These are phyloP conservation scores for Pilatotrama ljubarskyi DNA, from an alignment of 768 basidiomycete species.

Conservation along the genomic window DNA sequence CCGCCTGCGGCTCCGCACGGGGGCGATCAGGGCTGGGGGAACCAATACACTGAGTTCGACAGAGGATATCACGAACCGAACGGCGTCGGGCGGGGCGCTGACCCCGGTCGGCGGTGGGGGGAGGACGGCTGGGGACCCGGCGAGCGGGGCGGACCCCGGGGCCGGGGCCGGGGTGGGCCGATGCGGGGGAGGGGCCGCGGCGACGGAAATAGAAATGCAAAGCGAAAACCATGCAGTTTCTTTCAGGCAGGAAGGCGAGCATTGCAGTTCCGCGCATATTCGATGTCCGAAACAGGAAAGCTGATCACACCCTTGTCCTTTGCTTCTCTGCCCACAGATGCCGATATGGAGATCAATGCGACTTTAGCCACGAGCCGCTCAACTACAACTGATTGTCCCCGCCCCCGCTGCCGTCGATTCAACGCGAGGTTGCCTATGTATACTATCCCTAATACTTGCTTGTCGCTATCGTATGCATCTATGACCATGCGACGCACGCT, in stretches of 20 bases:
- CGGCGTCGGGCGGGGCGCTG: conserved; percentile 16
- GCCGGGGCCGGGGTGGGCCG: conserved; percentile 54
- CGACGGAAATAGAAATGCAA: conserved; percentile 73
- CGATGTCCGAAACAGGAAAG: conserved; percentile 30
- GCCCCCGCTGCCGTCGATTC: not conserved
- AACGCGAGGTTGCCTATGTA: not conserved
- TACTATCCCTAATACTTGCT: conserved; percentile 9
- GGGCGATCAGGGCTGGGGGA: conserved; percentile 13
- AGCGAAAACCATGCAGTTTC: conserved; percentile 89
- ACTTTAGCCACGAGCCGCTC: conserved; percentile 68
- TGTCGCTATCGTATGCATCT: conserved; percentile 2
- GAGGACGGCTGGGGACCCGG: conserved; percentile 59
- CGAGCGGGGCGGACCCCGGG: conserved; percentile 43
- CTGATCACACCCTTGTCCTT: conserved; percentile 39
- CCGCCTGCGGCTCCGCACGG: conserved; percentile 22
- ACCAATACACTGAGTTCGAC: conserved; percentile 26
- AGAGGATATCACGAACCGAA: conserved; percentile 24
- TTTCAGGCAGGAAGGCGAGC: conserved; percentile 93
- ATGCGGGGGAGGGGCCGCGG: conserved; percentile 62
- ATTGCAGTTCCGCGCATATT: conserved; percentile 40
- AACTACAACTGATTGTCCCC: conserved; percentile 7
- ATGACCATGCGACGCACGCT: not conserved
- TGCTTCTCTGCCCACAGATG: conserved; percentile 67
- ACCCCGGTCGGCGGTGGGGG: conserved; percentile 31
- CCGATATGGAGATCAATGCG: conserved; percentile 86